Evolutionary conservation across 2,329 filamentous ascomycete species (phyloP).

Genomic region (Aspergillus felis): DNA sequence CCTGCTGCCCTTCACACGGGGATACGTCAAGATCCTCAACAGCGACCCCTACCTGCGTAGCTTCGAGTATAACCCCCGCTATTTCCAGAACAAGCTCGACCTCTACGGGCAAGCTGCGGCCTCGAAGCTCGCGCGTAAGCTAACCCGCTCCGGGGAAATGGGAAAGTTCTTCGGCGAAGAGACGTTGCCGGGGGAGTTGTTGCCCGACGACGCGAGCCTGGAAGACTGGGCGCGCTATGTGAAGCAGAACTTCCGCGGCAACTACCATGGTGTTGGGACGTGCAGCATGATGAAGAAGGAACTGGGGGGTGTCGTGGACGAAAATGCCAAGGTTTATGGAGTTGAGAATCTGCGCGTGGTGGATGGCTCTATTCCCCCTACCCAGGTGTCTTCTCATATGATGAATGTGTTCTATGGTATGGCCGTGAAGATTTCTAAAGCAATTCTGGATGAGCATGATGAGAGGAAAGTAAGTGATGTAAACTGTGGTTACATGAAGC

Average conservation of each 20-base stretch:
- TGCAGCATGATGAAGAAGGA: slow-evolving; percentile 32
- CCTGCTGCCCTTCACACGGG: slow-evolving; percentile 28
- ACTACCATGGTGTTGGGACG: slow-evolving; percentile 29
- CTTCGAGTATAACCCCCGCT: slow-evolving; percentile 22
- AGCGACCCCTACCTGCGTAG: slow-evolving; percentile 23
- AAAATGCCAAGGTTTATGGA: slow-evolving; percentile 27
- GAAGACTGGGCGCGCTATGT: slow-evolving; percentile 22
- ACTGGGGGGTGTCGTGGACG: slow-evolving; percentile 31
- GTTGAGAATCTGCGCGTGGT: slow-evolving; percentile 32
- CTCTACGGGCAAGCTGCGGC: slow-evolving; percentile 25
- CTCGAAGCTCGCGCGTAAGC: slow-evolving; percentile 21
- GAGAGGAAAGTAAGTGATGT: neutral
- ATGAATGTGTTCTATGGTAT: slow-evolving; percentile 30
- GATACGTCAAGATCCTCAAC: slow-evolving; percentile 18
- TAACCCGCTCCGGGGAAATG: slow-evolving; percentile 18
- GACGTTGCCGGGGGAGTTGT: slow-evolving; percentile 11
- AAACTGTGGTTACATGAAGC: too few relatives aligned
- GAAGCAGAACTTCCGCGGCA: slow-evolving; percentile 22
- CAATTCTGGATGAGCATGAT: slow-evolving; percentile 11
- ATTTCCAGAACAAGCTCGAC: slow-evolving; percentile 26
- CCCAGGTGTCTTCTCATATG: slow-evolving; percentile 28
- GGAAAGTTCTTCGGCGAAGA: slow-evolving; percentile 15
- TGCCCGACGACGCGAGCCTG: slow-evolving; percentile 15
- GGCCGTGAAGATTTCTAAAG: slow-evolving; percentile 22
- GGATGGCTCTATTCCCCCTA: slow-evolving; percentile 35